Percentiles rank a stretch among this genome's conserved stretches.
These are phyloP conservation scores for Myriosclerotinia curreyana DNA, from an alignment of 2,329 filamentous ascomycete genomes.

Conservation along the genomic window DNA sequence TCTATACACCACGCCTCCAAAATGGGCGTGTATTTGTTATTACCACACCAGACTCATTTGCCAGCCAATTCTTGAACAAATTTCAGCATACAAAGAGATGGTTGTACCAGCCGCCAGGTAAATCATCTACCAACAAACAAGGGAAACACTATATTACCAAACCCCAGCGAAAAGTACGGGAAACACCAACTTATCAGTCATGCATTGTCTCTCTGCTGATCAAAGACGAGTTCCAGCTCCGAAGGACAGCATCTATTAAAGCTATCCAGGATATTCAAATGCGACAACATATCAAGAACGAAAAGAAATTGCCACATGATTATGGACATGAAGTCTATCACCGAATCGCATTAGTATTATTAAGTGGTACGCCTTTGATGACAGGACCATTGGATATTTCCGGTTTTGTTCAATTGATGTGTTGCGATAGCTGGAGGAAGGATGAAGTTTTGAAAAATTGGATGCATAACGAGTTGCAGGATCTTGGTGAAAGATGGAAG, in stretches of 20 bases:
- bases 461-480: not conserved
- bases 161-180: not conserved
- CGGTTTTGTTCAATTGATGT: conserved; percentile 1
- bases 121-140: not conserved
- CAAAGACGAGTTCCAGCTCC: conserved; percentile 8
- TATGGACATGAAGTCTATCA: not conserved
- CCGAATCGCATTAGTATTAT: not conserved
- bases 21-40: conserved; percentile 5
- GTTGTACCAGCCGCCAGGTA: not conserved
- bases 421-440: not conserved
- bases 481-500: conserved; percentile 1
- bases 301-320: not conserved
- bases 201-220: not conserved
- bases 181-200: not conserved
- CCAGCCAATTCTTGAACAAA: conserved; percentile 4
- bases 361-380: conserved; percentile 10
- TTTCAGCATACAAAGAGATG: not conserved
- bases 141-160: not conserved
- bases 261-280: conserved; percentile 2
- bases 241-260: not conserved
- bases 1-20: not conserved
- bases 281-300: not conserved
- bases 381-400: conserved; percentile 1
- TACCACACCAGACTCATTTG: not conserved
- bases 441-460: not conserved